These are phyloP conservation scores for Colletotrichum cordylinicola DNA, from an alignment of 2,329 filamentous ascomycete species.

Conservation along the genomic window DNA sequence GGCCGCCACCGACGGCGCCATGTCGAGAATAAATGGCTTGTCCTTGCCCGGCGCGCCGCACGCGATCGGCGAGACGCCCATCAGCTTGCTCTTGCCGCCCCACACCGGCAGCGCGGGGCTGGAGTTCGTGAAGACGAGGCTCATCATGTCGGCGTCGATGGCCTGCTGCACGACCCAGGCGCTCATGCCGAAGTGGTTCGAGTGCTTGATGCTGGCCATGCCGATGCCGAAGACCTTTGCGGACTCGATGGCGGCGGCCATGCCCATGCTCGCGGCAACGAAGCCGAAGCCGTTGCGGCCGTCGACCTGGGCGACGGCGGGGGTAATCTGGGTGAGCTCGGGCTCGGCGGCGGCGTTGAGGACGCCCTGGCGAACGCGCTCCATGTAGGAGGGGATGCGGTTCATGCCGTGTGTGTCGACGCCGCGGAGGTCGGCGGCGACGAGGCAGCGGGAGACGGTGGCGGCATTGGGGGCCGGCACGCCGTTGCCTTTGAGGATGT, in stretches of 20 bases:
- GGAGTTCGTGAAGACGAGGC: constrained; percentile 73
- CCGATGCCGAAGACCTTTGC: constrained; percentile 73
- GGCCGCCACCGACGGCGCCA: constrained; percentile 74
- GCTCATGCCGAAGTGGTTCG: constrained; percentile 85
- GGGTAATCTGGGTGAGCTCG: constrained; percentile 65
- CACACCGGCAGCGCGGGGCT: constrained; percentile 75
- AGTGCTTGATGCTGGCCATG: constrained; percentile 76
- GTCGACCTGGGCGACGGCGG: constrained; percentile 72
- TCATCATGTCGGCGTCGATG: constrained; percentile 74
- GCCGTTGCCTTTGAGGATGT: constrained; percentile 65
- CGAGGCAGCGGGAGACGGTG: constrained; percentile 70
- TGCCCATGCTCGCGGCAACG: constrained; percentile 69
- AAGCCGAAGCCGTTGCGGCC: constrained; percentile 80
- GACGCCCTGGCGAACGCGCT: constrained; percentile 72
- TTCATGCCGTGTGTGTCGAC: constrained; percentile 82
- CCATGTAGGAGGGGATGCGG: constrained; percentile 79
- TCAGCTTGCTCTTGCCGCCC: constrained; percentile 71
- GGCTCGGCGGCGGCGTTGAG: constrained; percentile 68
- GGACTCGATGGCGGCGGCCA: constrained; percentile 71
- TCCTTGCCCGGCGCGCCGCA: constrained; percentile 73
- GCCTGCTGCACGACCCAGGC: constrained; percentile 83
- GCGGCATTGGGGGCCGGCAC: constrained; percentile 63
- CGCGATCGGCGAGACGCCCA: constrained; percentile 77
- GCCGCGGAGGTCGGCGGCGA: constrained; percentile 78
- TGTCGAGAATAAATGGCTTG: constrained; percentile 75